Evolutionary conservation across 495 filamentous ascomycete genomes (phyloP), one percentile per base, ranked within the genome.

Genomic region (Neurospora discreta): DNA sequence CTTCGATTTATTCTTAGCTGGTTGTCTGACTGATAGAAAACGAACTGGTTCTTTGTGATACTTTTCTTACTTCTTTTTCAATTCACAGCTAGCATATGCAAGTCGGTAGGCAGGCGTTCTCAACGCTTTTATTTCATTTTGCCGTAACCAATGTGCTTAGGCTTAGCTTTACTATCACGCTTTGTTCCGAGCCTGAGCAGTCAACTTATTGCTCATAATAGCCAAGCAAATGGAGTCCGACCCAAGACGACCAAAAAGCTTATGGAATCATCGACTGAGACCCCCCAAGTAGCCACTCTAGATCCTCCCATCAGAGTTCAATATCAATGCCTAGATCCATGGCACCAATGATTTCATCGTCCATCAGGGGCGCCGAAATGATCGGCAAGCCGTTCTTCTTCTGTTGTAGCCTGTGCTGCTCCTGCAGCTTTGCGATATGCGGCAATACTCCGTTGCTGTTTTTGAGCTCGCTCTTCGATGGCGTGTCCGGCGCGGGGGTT

Each of bases 301-400:
- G 4, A 52, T 23, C n/a, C 23, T 23, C 9, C 73, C 65, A 76
- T 38, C 75, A 73, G 71, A 93, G 91, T 36, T 93, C 90, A 71
- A 93, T 88, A 71, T 95, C 92, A 75, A 95, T 92, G 13, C 91
- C 93, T 73, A 96, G 80, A 79, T 95, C 92, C 78, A 95, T 81
- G 16, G 89, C 86, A 0, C 90, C 92, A 77, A 96, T 93, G 73
- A 93, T 90, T 78, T 95, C 92, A 74, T 96, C 93, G 71, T 94
- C 92, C 81, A 89, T 91, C 69, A 94, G 87, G 23, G 90, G 89
- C 76, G 89, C 87, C 68, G 89, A 86, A 71, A 94, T 90, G 42
- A 86, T 85, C 1, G 88, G 86, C 72, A 92, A 80, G 8, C 90
- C 90, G 41, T 84, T 87, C 74, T 83, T 85, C 52, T 36, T 65